phyloP scores from a whole-genome alignment of 2,329 filamentous ascomycete species.

The Daldinia eschscholtzii region DNA sequence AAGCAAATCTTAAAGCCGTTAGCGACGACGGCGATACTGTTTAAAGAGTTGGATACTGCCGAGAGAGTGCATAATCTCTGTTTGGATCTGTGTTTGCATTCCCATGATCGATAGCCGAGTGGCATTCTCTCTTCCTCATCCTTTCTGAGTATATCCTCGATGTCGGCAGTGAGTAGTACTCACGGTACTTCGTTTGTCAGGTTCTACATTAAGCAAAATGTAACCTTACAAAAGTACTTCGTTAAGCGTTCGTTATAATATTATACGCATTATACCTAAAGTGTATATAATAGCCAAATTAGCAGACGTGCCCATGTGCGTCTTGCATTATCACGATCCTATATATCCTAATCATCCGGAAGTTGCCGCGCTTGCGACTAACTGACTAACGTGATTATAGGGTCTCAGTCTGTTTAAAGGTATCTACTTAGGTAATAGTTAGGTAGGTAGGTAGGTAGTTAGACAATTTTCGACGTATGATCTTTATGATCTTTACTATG shows the following conservation, averaged over 20 bases:
- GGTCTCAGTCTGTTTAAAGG: background rate
- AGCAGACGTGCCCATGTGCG: background rate
- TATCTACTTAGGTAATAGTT: background rate
- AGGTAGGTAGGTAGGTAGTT: too few species aligned
- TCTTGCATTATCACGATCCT: background rate
- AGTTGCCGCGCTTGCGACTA: too few species aligned
- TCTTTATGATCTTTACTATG: background rate
- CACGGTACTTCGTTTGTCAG: background rate
- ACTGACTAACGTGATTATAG: background rate
- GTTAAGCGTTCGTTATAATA: background rate
- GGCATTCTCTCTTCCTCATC: background rate
- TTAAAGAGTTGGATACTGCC: background rate
- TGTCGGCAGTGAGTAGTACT: too few species aligned
- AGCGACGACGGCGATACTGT: constrained; percentile 8
- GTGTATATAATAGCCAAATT: background rate
- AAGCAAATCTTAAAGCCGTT: background rate
- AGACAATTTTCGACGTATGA: background rate
- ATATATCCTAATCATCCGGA: background rate
- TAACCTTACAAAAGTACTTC: too few species aligned
- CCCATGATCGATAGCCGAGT: background rate
- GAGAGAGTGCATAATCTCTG: constrained; percentile 3
- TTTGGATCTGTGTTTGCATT: background rate
- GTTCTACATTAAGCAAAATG: background rate
- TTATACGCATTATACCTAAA: background rate
- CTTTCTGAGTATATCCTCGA: too few species aligned